phyloP scores from a whole-genome alignment of 73 alveolate genomes.

The Blepharisma stoltei region DNA sequence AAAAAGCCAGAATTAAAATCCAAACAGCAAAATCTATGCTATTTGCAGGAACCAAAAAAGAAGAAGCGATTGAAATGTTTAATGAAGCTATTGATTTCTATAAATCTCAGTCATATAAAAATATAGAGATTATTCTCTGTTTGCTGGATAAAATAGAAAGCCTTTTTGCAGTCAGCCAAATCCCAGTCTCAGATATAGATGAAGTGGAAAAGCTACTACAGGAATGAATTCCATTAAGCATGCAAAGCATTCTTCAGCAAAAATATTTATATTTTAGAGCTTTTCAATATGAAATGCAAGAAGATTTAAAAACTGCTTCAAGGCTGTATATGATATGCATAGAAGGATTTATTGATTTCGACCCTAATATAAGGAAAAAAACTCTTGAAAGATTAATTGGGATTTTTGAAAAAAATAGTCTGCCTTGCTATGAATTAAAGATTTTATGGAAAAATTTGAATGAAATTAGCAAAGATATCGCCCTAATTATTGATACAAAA shows the following conservation, averaged over 20 bases:
- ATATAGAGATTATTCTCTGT: not conserved
- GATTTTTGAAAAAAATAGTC: not conserved
- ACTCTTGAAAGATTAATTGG: not conserved
- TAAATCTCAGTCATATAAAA: not conserved
- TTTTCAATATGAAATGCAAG: not conserved
- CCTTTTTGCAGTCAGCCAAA: not conserved
- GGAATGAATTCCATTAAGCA: not conserved
- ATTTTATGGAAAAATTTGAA: not conserved
- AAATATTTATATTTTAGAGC: not conserved
- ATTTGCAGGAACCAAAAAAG: not conserved
- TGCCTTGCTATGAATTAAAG: not conserved
- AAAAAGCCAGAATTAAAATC: not conserved
- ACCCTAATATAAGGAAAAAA: not conserved
- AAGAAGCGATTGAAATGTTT: not conserved
- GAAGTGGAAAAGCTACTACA: not conserved
- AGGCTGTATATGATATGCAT: too few relatives aligned
- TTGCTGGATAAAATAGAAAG: not conserved
- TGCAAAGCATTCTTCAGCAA: not conserved
- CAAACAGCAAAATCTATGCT: slow-evolving; percentile 20
- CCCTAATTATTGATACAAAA: not conserved
- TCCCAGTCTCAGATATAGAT: too few relatives aligned
- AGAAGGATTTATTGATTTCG: not conserved
- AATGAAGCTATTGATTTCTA: not conserved
- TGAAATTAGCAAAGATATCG: not conserved
- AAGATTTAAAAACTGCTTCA: not conserved